Conservation (phyloP, 495 filamentous ascomycete species). For the Darksidea phi region DNA sequence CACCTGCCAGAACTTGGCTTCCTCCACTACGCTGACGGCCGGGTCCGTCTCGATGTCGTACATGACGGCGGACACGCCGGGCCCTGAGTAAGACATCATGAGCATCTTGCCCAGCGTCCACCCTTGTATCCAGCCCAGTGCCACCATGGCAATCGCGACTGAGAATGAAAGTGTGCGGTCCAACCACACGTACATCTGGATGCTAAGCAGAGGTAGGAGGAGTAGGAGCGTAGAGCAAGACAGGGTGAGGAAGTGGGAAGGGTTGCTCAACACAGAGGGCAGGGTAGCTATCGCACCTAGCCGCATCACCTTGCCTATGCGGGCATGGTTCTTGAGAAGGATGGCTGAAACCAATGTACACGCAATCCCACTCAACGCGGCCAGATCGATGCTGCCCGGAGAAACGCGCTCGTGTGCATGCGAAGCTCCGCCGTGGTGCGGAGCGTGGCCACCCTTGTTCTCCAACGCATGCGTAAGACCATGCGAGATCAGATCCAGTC, state of each 20-base stretch:
- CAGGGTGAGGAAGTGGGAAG: slow-evolving; percentile 88
- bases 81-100: slow-evolving; percentile 78
- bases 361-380: slow-evolving; percentile 80
- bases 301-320: slow-evolving; percentile 82
- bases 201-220: slow-evolving; percentile 75
- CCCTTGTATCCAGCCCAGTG: slow-evolving; percentile 77
- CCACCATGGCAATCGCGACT: slow-evolving; percentile 82
- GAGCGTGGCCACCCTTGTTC: slow-evolving; percentile 56
- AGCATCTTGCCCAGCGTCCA: slow-evolving; percentile 87
- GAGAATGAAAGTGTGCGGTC: slow-evolving; percentile 77
- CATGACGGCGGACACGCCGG: slow-evolving; percentile 71
- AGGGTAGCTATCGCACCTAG: slow-evolving; percentile 81
- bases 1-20: slow-evolving; percentile 96
- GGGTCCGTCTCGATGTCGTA: slow-evolving; percentile 80
- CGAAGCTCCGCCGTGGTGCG: slow-evolving; percentile 57
- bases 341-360: slow-evolving; percentile 86
- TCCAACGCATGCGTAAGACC: slow-evolving; percentile 85
- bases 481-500: slow-evolving; percentile 90
- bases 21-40: slow-evolving; percentile 71
- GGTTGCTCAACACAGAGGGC: slow-evolving; percentile 80
- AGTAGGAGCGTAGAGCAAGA: slow-evolving; percentile 78
- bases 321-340: slow-evolving; percentile 83
- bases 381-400: slow-evolving; percentile 73
- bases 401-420: slow-evolving; percentile 68
- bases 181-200: slow-evolving; percentile 71